phyloP scores from a whole-genome alignment of 2,329 filamentous ascomycete genomes.

The Trichophyton verrucosum region DNA sequence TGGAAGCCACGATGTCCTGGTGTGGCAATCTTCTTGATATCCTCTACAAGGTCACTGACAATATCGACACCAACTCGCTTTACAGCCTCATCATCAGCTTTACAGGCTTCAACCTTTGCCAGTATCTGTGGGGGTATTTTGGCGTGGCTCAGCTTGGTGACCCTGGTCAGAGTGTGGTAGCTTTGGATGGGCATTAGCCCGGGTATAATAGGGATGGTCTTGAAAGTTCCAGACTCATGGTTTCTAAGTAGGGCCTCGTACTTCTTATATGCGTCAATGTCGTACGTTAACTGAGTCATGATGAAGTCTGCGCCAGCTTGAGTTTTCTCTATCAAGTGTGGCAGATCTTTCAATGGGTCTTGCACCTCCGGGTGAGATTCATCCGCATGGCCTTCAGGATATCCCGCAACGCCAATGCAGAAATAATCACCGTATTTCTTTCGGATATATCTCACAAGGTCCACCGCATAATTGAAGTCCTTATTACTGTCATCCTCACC shows the following conservation, averaged over 20 bases:
- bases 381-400: constrained; percentile 90
- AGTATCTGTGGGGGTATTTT: constrained; percentile 61
- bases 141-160: constrained; percentile 88
- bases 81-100: constrained; percentile 37
- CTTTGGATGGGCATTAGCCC: constrained; percentile 96
- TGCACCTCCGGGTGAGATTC: constrained; percentile 76
- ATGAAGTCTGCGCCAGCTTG: constrained; percentile 90
- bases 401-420: constrained; percentile 85
- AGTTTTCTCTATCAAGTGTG: constrained; percentile 81
- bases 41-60: constrained; percentile 68
- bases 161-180: constrained; percentile 88
- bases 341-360: constrained; percentile 55
- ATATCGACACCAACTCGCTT: constrained; percentile 46
- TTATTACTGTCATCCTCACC: constrained; percentile 51
- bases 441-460: constrained; percentile 81
- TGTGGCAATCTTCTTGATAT: constrained; percentile 54
- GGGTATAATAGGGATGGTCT: constrained; percentile 77
- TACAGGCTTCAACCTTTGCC: constrained; percentile 42
- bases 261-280: constrained; percentile 64
- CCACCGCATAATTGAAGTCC: constrained; percentile 78
- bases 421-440: constrained; percentile 85
- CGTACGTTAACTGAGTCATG: constrained; percentile 97
- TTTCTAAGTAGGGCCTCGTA: constrained; percentile 68
- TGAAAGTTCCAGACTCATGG: constrained; percentile 75
- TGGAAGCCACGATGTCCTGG: constrained; percentile 67